Evolutionary conservation across 2,329 filamentous ascomycete species (phyloP), one percentile per base, ranked within the genome.

Genomic region (Pseudogymnoascus sp.): DNA sequence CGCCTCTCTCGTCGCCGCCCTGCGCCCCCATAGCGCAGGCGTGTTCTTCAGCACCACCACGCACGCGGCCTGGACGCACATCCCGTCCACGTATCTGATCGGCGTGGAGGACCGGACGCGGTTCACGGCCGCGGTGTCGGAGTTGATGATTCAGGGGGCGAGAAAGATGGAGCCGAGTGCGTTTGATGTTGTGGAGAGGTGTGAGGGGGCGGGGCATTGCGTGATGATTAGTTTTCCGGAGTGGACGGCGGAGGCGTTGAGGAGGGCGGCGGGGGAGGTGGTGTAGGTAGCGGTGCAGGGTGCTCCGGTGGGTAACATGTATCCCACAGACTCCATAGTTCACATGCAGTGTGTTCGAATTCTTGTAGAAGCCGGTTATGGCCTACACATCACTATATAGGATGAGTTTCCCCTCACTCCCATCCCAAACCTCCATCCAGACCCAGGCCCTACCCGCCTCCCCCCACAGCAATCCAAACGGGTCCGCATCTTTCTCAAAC

Each of bases 401-500:
- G n/a, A 56, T 10, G 28, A 56, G 50, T 22, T 56, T 56, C 5
- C 50, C 28, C 50, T 56, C 50, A 4, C n/a, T 56, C 64, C 65
- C 31, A 59, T 35, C 40, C n/a, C n/a, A 56, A 33, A 33, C 16
- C 1, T 78, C 71, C 22, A 77, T 77, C 78, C 78, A 81, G 24
- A 75, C 76, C 78, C 78, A 81, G 24, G 78, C 78, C 37, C 78
- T 71, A 14, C 78, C 78, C 59, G 78, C 78, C 65, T 80, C 78
- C 33, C 78, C 78, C 61, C 78, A 80, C 72, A 79, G 82, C 31
- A 84, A 70, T 4, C 76, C 75, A 31, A 79, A 80, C 6, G 80
- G 78, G 35, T 81, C 76, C 24, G 80, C 77, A 33, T 77, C 79
- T 70, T 78, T 78, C 65, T 82, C 80, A 43, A 83, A 71, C 76